phyloP scores from a whole-genome alignment of 2,329 filamentous ascomycete genomes.

The Pezicula carpinea region DNA sequence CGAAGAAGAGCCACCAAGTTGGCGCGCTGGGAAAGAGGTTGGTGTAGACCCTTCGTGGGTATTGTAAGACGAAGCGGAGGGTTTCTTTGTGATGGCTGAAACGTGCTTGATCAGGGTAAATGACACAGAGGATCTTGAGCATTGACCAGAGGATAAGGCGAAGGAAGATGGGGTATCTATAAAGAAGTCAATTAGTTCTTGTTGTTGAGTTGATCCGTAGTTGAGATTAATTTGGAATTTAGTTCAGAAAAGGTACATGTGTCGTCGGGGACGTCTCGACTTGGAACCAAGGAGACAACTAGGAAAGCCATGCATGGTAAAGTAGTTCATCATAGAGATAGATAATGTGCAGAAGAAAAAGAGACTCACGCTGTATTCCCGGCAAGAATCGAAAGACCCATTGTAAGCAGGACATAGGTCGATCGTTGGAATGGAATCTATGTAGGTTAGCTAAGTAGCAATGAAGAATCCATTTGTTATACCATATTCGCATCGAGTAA shows the following conservation, averaged over 20 bases:
- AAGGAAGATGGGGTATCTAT: conserved; percentile 54
- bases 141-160: conserved; percentile 54
- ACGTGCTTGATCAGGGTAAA: conserved; percentile 32
- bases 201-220: background rate
- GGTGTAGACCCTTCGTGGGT: conserved; percentile 55
- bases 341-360: background rate
- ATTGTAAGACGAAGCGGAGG: conserved; percentile 48
- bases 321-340: conserved; percentile 71
- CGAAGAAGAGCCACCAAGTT: conserved; percentile 62
- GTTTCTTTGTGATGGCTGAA: conserved; percentile 42
- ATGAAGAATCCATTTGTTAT: conserved; percentile 19
- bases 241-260: conserved; percentile 27
- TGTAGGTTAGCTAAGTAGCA: background rate
- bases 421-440: conserved; percentile 36
- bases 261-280: conserved; percentile 31
- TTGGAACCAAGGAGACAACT: conserved; percentile 48
- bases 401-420: conserved; percentile 36
- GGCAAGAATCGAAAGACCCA: conserved; percentile 56
- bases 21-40: conserved; percentile 59
- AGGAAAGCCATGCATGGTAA: conserved; percentile 84
- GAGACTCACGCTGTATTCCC: conserved; percentile 51
- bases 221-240: background rate
- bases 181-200: background rate
- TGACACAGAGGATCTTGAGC: conserved; percentile 35
- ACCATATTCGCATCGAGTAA: conserved; percentile 62